Base-by-base conservation (phyloP, 352 stramenopile species). In the Globisporangium heterothallicum region DNA sequence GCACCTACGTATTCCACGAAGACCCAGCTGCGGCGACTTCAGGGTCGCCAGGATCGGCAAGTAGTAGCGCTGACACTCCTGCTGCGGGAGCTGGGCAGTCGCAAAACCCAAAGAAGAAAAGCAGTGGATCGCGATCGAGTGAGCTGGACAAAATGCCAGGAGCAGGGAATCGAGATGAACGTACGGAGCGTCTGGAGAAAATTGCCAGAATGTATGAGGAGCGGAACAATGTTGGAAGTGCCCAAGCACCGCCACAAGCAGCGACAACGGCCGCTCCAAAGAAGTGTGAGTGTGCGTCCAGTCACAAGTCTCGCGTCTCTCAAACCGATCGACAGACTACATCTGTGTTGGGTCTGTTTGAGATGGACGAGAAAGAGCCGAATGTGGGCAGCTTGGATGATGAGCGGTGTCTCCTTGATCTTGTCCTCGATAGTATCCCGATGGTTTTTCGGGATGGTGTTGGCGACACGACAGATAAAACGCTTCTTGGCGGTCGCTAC, bases 371-470 rank as follows among this genome's bases (percentile, higher is more conserved):
- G 16, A 72, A 72, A 5, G 78, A 92, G 42, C 53, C 69, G 2
- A 92, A 92, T 50, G 66, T 92, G 24, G 84, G 84, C 14, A 88
- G 65, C 36, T 66, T 94, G 48, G 82, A 94, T 41, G 75, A 84
- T 46, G 84, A 94, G 50, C 63, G 78, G 8, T 88, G 75, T 24
- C 47, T 94, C 14, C 58, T 94, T 24, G 84, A 94, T 36, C 58
- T 94, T 3, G 70, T 94, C 13, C 57, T 94, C 26, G 84, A 94
- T 52, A 88, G 78, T 36, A 87, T 94, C 40, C 84, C 84, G 7
- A 92, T 92, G 76, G 70, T 92, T 2, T 94, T 89, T 42, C 81
- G 84, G 12, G 84, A 94, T 60, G 91, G 84, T 47, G 78, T 82
- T 9, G 82, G 84, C 26, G 84, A 94, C 45, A 87, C 82, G 24